Evolutionary conservation across 768 basidiomycete species (phyloP), one percentile per base, ranked within the genome.

Genomic region (Lactarius deliciosus): DNA sequence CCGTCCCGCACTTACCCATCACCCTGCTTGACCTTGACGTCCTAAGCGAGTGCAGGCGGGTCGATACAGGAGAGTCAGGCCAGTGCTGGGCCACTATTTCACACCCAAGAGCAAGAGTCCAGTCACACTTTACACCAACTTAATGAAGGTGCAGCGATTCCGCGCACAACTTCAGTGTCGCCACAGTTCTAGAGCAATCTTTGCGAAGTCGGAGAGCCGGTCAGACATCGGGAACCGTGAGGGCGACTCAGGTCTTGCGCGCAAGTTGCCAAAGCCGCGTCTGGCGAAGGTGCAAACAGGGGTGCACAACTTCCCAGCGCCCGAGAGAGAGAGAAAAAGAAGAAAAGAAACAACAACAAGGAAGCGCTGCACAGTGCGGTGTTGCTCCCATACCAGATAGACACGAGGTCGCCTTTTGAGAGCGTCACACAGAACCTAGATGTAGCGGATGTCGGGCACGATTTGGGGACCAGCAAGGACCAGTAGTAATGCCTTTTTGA

Each of bases 1-100:
- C 65, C 65, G 13, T 20, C 65, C 65, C 65, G 50, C 65, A 59
- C 65, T 66, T 66, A 63, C 65, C 65, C 65, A 66, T 57, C 60
- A 40, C 65, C 64, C 30, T 18, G 43, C 3, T 16, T n/a, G 56
- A 34, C 7, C 34, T 2, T 36, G 40, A 22, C 11, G 22, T 10
- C 22, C 47, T 15, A 54, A 16, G 30, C 32, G 5, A 59, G 47
- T 25, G 15, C 36, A 15, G n/a, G 6, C 1, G 11, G 32, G n/a
- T 50, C 8, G 28, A 30, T 7, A 22, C 0, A 32, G n/a, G 28
- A 45, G 30, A 22, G 22, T 9, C 5, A 18, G 32, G 10, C 18
- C 36, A 36, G 30, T 34, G 47, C 47, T 25, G 9, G 32, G 16
- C 18, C 11, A 38, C 36, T 18, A 40, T 5, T 6, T 8, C 36